Base-by-base conservation (phyloP, 306 rosid species). In the Hippophae rhamnoides region DNA sequence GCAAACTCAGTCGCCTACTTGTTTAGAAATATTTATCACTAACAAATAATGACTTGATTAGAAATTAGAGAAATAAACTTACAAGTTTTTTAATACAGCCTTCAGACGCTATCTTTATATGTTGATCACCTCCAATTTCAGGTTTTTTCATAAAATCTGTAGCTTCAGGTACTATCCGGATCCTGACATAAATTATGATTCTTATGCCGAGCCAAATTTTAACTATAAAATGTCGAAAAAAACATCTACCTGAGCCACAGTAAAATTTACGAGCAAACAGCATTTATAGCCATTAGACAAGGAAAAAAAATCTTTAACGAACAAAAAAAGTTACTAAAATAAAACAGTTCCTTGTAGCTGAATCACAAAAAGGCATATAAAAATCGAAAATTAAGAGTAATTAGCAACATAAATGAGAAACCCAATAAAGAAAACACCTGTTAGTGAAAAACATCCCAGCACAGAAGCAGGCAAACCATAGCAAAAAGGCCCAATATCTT, bases 391-490 rank as follows among this genome's bases (percentile, higher is more conserved):
- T 59, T 60, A 10, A 60, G 47, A 51, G 48, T 46, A 10, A 76
- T 60, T 38, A 50, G 50, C 9, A 31, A 31, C 38, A 31, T 2
- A 31, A 31, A 31, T 31, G 38, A 50, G 67, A 72, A 67, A 64
- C 60, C 76, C 74, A 74, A 47, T 56, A 65, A 60, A 27, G 60
- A n/a, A 62, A 59, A 23, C 69, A 90, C 97, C 96, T 76, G 68
- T 78, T 81, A n/a, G 95, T 74, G 78, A 83, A 85, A 70, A 84
- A 74, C 82, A 79, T 85, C 72, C 95, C 95, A 41, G 96, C 89
- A 77, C 76, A 85, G 76, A 90, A 90, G 80, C 96, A 75, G 72
- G 81, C 86, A 10, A 85, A 31, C 65, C 96, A 90, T 47, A 87
- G 81, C 27, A 87, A 63, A 76, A 87, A 57, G 65, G 80, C 73